Base-by-base conservation (phyloP, 2,329 filamentous ascomycete genomes). In the Didymella glomerata region DNA sequence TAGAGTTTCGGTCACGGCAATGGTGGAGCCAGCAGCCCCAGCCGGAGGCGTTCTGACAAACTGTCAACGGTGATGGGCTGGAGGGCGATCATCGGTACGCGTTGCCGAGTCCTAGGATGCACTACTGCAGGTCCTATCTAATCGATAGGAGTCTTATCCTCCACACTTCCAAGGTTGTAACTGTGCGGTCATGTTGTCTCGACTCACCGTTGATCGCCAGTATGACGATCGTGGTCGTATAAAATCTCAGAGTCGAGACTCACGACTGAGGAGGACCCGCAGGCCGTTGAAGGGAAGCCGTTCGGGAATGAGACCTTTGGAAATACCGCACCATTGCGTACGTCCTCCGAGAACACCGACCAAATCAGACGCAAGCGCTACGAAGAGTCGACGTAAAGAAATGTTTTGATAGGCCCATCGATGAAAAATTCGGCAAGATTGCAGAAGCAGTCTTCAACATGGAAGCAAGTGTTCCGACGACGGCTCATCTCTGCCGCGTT, bases 141-240 rank as follows among this genome's bases (percentile, higher is more conserved):
- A 67, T 67, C 64, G 66, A 67, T 64, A 68, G 50, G 57, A 61
- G 34, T 36, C 49, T 63, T 66, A 62, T 66, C 61, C 63, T 60
- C 59, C 53, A 54, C 53, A 60, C 48, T 53, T 38, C 22, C 27
- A 27, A 36, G 32, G 1, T 18, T 36, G 32, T n/a, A 4, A 36
- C 16, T 36, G 32, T 36, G 16, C 32, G 16, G 16, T n/a, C 32
- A 36, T 36, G 32, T 28, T 41, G 32, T 50, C 32, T 50, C 32
- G 25, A 58, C 32, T 28, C 32, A 46, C 40, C 22, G 50, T 22
- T 40, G 46, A 54, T 50, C 40, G 40, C 41, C 10, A 25, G 44
- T 18, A 18, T 16, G 25, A 40, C 40, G 40, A 46, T 59, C 38
- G 9, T 24, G 38, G n/a, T 49, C n/a, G 13, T 34, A 4, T 24